These are phyloP conservation scores for Aspergillus oerlinghausenensis DNA, from an alignment of 2,329 filamentous ascomycete genomes.

Conservation along the genomic window DNA sequence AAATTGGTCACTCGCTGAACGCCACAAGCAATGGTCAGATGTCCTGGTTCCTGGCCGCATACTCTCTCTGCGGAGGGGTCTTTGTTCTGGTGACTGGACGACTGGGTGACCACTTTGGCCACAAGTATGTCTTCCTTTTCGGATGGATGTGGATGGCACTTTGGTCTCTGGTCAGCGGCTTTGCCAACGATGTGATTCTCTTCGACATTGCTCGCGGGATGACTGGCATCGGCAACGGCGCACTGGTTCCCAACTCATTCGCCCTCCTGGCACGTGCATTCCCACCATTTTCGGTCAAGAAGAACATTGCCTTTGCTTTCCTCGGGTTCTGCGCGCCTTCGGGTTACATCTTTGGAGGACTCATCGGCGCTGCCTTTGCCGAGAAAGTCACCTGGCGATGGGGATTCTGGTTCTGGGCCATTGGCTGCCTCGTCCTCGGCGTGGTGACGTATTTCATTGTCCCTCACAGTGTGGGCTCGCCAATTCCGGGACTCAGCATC, in stretches of 20 bases:
- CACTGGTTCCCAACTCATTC: slow-evolving; percentile 43
- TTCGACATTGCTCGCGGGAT: slow-evolving; percentile 25
- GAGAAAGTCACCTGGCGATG: slow-evolving; percentile 49
- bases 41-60: slow-evolving; percentile 49
- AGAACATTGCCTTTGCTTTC: slow-evolving; percentile 43
- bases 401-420: slow-evolving; percentile 45
- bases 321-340: slow-evolving; percentile 44
- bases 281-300: slow-evolving; percentile 32
- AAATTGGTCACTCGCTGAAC: slow-evolving; percentile 6
- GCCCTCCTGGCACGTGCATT: slow-evolving; percentile 43
- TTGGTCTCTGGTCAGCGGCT: slow-evolving; percentile 45
- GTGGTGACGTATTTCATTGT: slow-evolving; percentile 33
- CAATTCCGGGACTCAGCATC: slow-evolving; percentile 15
- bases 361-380: slow-evolving; percentile 38
- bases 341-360: slow-evolving; percentile 35
- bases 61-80: slow-evolving; percentile 47
- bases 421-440: slow-evolving; percentile 36
- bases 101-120: slow-evolving; percentile 48
- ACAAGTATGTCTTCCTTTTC: slow-evolving; percentile 46
- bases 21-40: slow-evolving; percentile 39
- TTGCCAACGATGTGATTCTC: slow-evolving; percentile 29
- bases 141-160: slow-evolving; percentile 49
- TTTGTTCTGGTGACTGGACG: slow-evolving; percentile 49
- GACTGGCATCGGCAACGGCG: slow-evolving; percentile 43
- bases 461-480: slow-evolving; percentile 23